Evolutionary conservation across 257 asterid species (phyloP), one percentile per base, ranked within the genome.

Genomic region (Haberlea rhodopensis): DNA sequence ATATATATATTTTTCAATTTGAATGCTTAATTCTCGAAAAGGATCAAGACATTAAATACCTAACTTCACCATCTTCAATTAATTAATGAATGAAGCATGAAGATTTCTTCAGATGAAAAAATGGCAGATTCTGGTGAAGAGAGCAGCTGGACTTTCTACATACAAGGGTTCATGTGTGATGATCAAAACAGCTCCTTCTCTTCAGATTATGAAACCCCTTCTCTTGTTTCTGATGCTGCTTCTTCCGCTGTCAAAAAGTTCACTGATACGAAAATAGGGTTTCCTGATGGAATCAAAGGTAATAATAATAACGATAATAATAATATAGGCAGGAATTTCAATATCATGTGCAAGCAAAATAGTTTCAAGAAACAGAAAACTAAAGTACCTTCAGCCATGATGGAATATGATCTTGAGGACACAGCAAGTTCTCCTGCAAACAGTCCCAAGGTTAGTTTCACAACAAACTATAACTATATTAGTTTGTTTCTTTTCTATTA

Each of bases 81-180:
- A 46, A 2, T 49, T 0, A 24, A 43, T 2, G 60, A 16, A 71
- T 51, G 63, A 62, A 72, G 43, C 43, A 28, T 11, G 52, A 23
- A n/a, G 16, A 45, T 18, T 28, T 67, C 60, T 54, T 45, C 27
- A 7, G 52, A 54, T 29, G 26, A 56, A 66, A 63, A 74, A 66
- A 62, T 66, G 69, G 73, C 40, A 25, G 78, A 80, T 57, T 48
- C 76, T 48, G 82, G 78, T 18, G 94, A 87, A 57, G 95, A 87
- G 31, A 87, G 96, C 80, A 85, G 88, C 69, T 87, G 96, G 96
- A 85, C 86, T 62, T 87, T 79, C 77, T 87, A 87, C 76, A 79
- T 87, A 63, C 76, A 85, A 71, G 94, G 82, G 8, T 85, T 85
- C 72, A 46, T 65, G 54, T 55, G 62, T 28, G 81, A 79, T 65